A percentile compares a stretch with the other conserved stretches of the same genome.
These are phyloP conservation scores for Lunularia cruciata DNA, from an alignment of 225 moss, liverwort and hornwort species.

Conservation along the genomic window DNA sequence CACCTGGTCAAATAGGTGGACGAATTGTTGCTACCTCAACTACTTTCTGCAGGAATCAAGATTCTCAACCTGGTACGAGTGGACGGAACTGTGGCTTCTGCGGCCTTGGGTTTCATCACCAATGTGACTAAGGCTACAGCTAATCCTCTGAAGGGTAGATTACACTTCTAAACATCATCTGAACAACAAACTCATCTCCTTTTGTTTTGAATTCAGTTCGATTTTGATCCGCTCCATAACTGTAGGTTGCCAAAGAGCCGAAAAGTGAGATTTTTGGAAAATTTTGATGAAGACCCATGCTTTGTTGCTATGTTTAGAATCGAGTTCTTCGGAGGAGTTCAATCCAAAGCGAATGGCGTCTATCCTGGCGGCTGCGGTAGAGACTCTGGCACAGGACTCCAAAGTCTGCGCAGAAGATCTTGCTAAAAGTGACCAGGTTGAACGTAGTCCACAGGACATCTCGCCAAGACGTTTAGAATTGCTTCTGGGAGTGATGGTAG, in stretches of 20 bases:
- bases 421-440: constrained; percentile 33
- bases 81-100: constrained; percentile 49
- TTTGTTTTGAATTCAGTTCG: too few relatives aligned
- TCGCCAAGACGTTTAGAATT: constrained; percentile 53
- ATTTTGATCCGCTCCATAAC: too few relatives aligned
- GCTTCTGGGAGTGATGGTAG: constrained; percentile 63
- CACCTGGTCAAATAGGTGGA: constrained; percentile 50
- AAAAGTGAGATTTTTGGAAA: neutral
- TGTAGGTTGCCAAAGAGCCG: neutral
- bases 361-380: constrained; percentile 74
- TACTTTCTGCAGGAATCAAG: constrained; percentile 81
- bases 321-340: constrained; percentile 1
- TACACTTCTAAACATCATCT: too few relatives aligned
- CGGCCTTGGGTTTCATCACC: constrained; percentile 61
- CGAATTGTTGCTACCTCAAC: constrained; percentile 68
- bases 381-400: constrained; percentile 64
- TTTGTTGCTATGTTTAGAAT: neutral
- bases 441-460: constrained; percentile 38
- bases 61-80: constrained; percentile 60
- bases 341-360: constrained; percentile 50
- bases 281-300: neutral
- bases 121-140: constrained; percentile 49
- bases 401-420: constrained; percentile 39
- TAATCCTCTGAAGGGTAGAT: constrained; percentile 48
- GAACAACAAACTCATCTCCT: too few relatives aligned